Base-by-base conservation (phyloP, 306 rosid species). In the Begonia masoniana region DNA sequence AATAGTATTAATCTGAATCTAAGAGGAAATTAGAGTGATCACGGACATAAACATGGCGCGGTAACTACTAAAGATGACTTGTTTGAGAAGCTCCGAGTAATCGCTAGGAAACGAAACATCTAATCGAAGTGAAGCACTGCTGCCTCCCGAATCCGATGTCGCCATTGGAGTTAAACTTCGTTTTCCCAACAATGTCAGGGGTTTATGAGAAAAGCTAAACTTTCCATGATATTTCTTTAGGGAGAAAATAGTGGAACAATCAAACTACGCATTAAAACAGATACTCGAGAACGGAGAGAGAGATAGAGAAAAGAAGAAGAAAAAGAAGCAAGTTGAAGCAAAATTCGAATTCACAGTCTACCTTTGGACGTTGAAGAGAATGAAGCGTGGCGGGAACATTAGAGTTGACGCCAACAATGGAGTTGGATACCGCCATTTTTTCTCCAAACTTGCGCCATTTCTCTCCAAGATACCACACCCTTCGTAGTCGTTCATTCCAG, bases 81-180 rank as follows among this genome's bases (percentile, higher is more conserved):
- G 97, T 61, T 81, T 67, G 42, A 91, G 85, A 76, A 91, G 97
- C 63, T 85, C 76, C 45, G 80, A 46, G 55, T 91, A 91, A 74
- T 91, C 94, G 19, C 26, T 47, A 50, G 96, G 97, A 62, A 91
- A 69, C 43, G 82, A 72, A 15, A 76, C 84, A 59, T 83, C 82
- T 42, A 64, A 51, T 10, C 56, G 81, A 43, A 75, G 57, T 11
- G 89, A 76, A 11, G 69, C 60, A 53, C 53, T 70, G 60, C 73
- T 60, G 21, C 71, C 82, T 49, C 77, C 68, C 1, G 75, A 66
- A 58, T 56, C 76, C 62, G 81, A 78, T 57, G 55, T 73, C 47
- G 66, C 50, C 31, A 62, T 55, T 21, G 63, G 39, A 45, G 63
- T 68, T 23, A 46, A 53, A 61, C 43, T 60, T 55, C 56, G 57